These are phyloP conservation scores for Lagenaria siceraria DNA, from an alignment of 306 rosid genomes.

Conservation along the genomic window DNA sequence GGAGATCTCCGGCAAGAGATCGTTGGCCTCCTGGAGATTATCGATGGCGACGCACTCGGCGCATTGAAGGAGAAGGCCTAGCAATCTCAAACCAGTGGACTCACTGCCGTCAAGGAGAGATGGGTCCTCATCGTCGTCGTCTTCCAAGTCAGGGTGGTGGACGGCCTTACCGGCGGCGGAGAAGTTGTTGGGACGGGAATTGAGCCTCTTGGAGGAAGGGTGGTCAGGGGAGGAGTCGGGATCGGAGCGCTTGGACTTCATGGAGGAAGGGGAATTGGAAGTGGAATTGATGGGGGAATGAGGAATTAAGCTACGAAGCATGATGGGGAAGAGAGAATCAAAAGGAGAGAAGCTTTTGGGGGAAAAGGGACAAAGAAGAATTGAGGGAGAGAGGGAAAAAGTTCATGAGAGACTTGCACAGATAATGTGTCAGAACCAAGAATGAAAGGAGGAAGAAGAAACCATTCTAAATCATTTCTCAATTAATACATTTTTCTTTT, in stretches of 20 bases:
- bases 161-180: too few relatives aligned
- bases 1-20: constrained; percentile 70
- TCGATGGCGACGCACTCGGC: constrained; percentile 91
- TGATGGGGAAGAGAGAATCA: constrained; percentile 27
- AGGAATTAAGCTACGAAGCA: constrained; percentile 86
- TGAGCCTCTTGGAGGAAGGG: constrained; percentile 31
- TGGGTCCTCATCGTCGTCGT: constrained; percentile 16
- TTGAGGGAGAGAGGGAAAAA: constrained; percentile 3
- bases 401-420: constrained; percentile 26
- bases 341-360: neutral
- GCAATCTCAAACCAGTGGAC: constrained; percentile 52
- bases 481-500: too few relatives aligned
- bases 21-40: constrained; percentile 55
- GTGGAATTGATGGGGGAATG: constrained; percentile 35
- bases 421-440: constrained; percentile 20
- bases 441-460: constrained; percentile 11
- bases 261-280: constrained; percentile 27
- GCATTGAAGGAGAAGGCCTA: constrained; percentile 81
- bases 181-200: constrained; percentile 10
- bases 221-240: constrained; percentile 17
- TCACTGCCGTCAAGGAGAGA: constrained; percentile 25
- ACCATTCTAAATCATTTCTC: too few relatives aligned
- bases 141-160: too few relatives aligned
- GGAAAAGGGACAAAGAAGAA: neutral
- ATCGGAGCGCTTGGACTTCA: constrained; percentile 57